Evolutionary conservation across 192 early-diverging fungal genomes (phyloP).

Genomic region (Backusella psychrophila): DNA sequence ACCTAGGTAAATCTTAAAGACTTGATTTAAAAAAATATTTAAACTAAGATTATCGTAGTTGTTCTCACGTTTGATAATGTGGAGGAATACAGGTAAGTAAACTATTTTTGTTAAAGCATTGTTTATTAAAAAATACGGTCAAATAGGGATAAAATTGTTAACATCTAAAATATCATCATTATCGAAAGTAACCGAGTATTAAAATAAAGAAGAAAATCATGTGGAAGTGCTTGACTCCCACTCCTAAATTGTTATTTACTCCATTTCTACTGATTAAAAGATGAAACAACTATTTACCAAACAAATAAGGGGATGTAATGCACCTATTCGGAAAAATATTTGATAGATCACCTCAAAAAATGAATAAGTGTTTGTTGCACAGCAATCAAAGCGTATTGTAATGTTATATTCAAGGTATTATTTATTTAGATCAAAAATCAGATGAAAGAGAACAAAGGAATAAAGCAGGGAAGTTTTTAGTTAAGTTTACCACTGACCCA

Average conservation of each 20-base stretch:
- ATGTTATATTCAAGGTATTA: neutral
- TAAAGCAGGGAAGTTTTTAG: neutral
- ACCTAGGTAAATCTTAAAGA: conserved; percentile 51
- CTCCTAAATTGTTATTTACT: neutral
- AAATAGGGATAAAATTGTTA: neutral
- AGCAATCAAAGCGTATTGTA: neutral
- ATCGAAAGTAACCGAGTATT: neutral
- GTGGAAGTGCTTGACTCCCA: neutral
- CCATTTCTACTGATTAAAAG: neutral
- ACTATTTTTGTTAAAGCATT: neutral
- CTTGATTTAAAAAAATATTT: neutral
- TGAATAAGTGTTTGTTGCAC: neutral
- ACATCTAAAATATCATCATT: neutral
- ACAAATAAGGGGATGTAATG: neutral
- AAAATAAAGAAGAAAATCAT: neutral
- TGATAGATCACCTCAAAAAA: neutral
- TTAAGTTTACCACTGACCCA: conserved; percentile 55
- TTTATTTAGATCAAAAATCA: neutral
- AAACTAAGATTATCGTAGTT: neutral
- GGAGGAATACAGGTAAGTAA: conserved; percentile 7
- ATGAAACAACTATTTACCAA: neutral
- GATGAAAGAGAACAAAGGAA: conserved; percentile 6
- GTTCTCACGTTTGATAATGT: conserved; percentile 13
- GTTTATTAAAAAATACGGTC: neutral
- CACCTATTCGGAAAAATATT: neutral